These are phyloP conservation scores for Spiraea crenata DNA, from an alignment of 331 rosid genomes.

Conservation along the genomic window DNA sequence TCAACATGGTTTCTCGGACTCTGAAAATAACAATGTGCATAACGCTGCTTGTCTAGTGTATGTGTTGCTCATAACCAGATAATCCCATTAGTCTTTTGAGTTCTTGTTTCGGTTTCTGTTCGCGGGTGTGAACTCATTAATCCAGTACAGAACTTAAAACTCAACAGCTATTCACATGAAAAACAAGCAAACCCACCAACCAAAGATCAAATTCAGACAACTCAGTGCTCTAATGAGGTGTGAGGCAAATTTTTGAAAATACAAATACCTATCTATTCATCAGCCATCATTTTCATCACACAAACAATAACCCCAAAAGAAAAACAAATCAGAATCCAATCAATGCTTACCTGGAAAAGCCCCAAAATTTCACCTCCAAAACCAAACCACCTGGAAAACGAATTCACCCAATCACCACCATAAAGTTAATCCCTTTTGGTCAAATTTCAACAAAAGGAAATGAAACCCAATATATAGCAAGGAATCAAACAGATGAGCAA, in stretches of 20 bases:
- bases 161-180: no score
- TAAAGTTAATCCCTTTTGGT: conserved; percentile 16
- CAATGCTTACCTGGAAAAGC: not conserved
- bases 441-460: conserved; percentile 12
- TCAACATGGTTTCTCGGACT: not conserved
- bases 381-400: conserved; percentile 18
- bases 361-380: conserved; percentile 18
- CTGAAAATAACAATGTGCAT: not conserved
- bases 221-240: no score
- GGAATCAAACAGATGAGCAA: conserved; percentile 15
- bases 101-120: not conserved
- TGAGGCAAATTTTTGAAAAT: no score
- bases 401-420: not conserved
- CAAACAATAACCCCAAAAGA: no score
- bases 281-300: no score
- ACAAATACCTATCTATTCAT: no score
- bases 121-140: not conserved
- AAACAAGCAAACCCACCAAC: no score
- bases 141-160: not conserved
- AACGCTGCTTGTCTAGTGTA: not conserved
- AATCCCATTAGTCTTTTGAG: no score
- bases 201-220: no score
- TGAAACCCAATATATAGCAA: not conserved
- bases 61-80: not conserved
- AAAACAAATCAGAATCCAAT: no score